Percentiles rank a stretch among this genome's conserved stretches.
Evolutionary conservation across 176 grass and related monocot genomes (phyloP).

Genomic region (Oryza brachyantha): DNA sequence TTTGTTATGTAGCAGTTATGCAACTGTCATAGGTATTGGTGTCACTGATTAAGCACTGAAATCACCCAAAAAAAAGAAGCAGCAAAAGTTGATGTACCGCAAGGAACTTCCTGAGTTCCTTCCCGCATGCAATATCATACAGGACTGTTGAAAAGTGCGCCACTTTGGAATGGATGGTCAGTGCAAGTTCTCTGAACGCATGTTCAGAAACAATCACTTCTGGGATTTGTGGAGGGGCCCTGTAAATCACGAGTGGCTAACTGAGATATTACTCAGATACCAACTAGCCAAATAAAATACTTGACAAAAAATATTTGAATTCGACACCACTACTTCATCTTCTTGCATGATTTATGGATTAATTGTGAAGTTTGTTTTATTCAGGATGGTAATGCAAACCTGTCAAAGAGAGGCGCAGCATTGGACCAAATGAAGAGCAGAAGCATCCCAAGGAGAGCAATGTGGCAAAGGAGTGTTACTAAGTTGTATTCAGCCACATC

Average conservation of each 20-base stretch:
- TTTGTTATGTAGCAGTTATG: no score
- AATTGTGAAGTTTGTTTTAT: neutral
- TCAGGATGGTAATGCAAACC: conserved; percentile 37
- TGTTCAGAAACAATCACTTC: conserved; percentile 62
- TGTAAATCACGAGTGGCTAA: conserved; percentile 18
- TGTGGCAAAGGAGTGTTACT: conserved; percentile 70
- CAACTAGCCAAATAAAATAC: neutral
- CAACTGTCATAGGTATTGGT: no score
- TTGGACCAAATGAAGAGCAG: conserved; percentile 69
- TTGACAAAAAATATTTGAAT: neutral
- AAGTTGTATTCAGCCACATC: conserved; percentile 79
- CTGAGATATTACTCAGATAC: neutral
- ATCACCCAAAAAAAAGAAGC: neutral
- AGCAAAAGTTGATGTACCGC: conserved; percentile 38
- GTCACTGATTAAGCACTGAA: neutral
- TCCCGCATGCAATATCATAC: conserved; percentile 71
- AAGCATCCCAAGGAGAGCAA: conserved; percentile 63
- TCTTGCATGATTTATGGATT: neutral
- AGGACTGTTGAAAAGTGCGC: conserved; percentile 33
- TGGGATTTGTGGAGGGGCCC: conserved; percentile 52
- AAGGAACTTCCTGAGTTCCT: conserved; percentile 77
- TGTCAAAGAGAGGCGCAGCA: conserved; percentile 46
- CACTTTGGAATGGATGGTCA: conserved; percentile 48
- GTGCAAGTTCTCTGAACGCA: conserved; percentile 57
- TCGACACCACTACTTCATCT: neutral